Conservation (phyloP, 1,139 yeast genomes). For the Hanseniaspora sp. region DNA sequence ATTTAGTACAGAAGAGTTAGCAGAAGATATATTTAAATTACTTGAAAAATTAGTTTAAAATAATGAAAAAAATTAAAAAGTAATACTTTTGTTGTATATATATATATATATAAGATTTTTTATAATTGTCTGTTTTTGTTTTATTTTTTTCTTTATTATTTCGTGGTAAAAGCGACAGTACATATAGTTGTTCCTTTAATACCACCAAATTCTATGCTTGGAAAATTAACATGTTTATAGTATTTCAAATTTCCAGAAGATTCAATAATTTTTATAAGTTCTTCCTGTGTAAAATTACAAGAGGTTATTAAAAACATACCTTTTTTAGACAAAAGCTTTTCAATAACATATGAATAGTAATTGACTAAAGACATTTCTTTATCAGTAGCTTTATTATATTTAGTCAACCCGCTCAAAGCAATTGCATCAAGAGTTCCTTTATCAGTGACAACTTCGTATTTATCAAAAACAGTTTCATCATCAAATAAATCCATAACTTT, state of each 20-base stretch:
- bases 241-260: constrained; percentile 36
- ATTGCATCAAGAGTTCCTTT: constrained; percentile 97
- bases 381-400: constrained; percentile 30
- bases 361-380: constrained; percentile 30
- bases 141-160: neutral
- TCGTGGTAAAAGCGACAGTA: constrained; percentile 58
- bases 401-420: constrained; percentile 59
- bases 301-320: constrained; percentile 72
- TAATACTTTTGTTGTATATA: too few species aligned
- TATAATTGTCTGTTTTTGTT: neutral
- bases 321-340: constrained; percentile 41
- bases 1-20: constrained; percentile 51
- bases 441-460: constrained; percentile 68
- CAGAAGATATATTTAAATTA: constrained; percentile 48
- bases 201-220: constrained; percentile 81
- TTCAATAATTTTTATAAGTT: constrained; percentile 47
- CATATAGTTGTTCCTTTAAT: constrained; percentile 77
- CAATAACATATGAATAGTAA: constrained; percentile 53
- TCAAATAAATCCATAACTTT: constrained; percentile 39
- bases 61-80: too few species aligned
- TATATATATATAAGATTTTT: too few species aligned
- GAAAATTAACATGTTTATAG: constrained; percentile 62
- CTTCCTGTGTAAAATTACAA: constrained; percentile 85
- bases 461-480: constrained; percentile 26
- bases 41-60: constrained; percentile 28